A percentile compares a stretch with the other conserved stretches of the same genome.
These are phyloP conservation scores for Fraxinus baroniana DNA, from an alignment of 305 asterid species.

Conservation along the genomic window DNA sequence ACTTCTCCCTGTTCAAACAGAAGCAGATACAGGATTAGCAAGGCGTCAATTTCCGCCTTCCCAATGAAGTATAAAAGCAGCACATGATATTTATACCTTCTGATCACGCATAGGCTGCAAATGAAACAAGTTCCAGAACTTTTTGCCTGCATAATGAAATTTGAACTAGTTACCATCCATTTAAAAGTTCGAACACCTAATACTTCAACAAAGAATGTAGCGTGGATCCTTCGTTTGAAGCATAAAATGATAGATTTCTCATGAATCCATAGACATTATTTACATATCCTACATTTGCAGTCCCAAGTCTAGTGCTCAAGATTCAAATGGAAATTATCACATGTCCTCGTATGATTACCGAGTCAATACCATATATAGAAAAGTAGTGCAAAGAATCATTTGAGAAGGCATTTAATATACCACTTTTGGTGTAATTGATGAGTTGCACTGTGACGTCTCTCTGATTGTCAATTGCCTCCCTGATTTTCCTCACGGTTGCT, in stretches of 20 bases:
- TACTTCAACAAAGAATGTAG: background rate
- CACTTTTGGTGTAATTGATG: slow-evolving; percentile 90
- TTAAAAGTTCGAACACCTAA: background rate
- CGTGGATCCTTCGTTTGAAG: background rate
- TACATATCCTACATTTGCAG: background rate
- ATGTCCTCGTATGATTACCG: background rate
- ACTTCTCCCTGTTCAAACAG: slow-evolving; percentile 79
- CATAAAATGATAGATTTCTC: background rate
- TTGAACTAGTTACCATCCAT: background rate
- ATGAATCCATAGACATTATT: background rate
- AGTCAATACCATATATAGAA: background rate
- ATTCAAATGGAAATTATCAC: background rate
- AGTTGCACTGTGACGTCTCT: slow-evolving; percentile 96
- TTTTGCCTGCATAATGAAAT: slow-evolving; percentile 55
- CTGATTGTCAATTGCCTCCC: slow-evolving; percentile 92
- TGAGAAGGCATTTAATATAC: slow-evolving; percentile 34
- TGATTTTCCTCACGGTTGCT: slow-evolving; percentile 79
- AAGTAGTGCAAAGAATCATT: slow-evolving; percentile 1
- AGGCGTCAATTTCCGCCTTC: background rate
- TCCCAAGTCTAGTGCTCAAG: background rate
- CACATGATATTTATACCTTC: slow-evolving; percentile 48
- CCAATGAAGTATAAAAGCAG: slow-evolving; percentile 4
- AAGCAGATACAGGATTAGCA: background rate
- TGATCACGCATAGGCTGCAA: slow-evolving; percentile 99
- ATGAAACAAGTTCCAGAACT: slow-evolving; percentile 98